Percentiles rank a stretch among this genome's conserved stretches.
These are phyloP conservation scores for Dendrobium catenatum DNA, from an alignment of 106 monocot genomes.

Conservation along the genomic window DNA sequence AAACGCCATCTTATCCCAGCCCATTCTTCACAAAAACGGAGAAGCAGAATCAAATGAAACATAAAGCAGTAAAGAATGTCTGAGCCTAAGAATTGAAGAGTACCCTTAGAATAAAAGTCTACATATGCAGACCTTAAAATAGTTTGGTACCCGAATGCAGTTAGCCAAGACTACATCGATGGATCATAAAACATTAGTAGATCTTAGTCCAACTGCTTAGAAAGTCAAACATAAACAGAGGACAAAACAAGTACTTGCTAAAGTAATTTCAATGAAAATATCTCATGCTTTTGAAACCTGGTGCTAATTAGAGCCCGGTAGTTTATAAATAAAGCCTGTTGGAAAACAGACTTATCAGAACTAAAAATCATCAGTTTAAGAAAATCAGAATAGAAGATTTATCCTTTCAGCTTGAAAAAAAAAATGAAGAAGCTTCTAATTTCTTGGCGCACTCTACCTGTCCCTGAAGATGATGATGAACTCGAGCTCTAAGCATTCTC, in stretches of 20 bases:
- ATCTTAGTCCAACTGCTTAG: too few species aligned
- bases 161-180: not conserved
- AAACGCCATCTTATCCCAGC: too few species aligned
- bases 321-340: not conserved
- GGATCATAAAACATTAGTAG: not conserved
- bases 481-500: constrained; percentile 81
- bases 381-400: not conserved
- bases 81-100: not conserved
- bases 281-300: not conserved
- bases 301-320: not conserved
- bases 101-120: not conserved
- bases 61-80: not conserved
- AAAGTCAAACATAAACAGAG: not conserved
- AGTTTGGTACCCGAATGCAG: not conserved
- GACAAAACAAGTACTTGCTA: not conserved
- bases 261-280: not conserved
- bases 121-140: not conserved
- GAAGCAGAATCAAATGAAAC: too few species aligned
- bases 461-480: constrained; percentile 89
- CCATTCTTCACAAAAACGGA: too few species aligned
- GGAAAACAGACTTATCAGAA: not conserved
- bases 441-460: constrained; percentile 35
- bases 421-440: not conserved
- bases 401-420: not conserved
- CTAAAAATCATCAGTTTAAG: constrained; percentile 2